These are phyloP conservation scores for Epichloe sibirici DNA, from an alignment of 2,329 filamentous ascomycete species.

Conservation along the genomic window DNA sequence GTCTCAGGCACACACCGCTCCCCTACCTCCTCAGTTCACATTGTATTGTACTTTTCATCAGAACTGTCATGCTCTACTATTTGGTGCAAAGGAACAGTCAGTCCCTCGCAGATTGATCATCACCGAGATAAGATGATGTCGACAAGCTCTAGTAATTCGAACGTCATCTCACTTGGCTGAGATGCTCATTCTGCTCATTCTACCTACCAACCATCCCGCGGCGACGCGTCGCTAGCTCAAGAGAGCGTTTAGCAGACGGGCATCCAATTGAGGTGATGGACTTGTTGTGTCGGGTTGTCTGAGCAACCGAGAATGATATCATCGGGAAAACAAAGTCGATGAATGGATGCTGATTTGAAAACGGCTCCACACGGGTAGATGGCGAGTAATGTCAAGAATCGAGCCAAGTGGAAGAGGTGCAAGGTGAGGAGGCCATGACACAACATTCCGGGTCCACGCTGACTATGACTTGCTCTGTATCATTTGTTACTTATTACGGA, in stretches of 20 bases:
- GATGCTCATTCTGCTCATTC: too few relatives aligned
- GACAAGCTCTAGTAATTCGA: background rate
- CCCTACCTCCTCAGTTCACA: background rate
- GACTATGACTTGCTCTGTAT: background rate
- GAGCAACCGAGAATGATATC: too few relatives aligned
- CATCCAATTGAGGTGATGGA: too few relatives aligned
- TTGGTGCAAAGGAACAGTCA: background rate
- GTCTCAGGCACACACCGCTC: background rate
- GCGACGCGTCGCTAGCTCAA: too few relatives aligned
- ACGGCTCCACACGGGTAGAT: background rate
- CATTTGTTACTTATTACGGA: background rate
- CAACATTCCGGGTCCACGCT: background rate
- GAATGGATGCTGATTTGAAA: background rate
- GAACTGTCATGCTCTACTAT: background rate
- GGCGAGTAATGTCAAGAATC: background rate
- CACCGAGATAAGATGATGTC: background rate
- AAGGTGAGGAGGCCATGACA: too few relatives aligned
- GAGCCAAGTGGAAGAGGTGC: background rate
- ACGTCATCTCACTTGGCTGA: too few relatives aligned
- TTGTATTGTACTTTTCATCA: too few relatives aligned
- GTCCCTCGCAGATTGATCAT: background rate
- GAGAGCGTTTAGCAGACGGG: too few relatives aligned
- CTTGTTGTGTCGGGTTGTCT: too few relatives aligned
- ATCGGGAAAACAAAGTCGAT: too few relatives aligned
- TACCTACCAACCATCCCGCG: too few relatives aligned